Base-by-base conservation (phyloP, 768 basidiomycete species). In the Lactarius vividus region DNA sequence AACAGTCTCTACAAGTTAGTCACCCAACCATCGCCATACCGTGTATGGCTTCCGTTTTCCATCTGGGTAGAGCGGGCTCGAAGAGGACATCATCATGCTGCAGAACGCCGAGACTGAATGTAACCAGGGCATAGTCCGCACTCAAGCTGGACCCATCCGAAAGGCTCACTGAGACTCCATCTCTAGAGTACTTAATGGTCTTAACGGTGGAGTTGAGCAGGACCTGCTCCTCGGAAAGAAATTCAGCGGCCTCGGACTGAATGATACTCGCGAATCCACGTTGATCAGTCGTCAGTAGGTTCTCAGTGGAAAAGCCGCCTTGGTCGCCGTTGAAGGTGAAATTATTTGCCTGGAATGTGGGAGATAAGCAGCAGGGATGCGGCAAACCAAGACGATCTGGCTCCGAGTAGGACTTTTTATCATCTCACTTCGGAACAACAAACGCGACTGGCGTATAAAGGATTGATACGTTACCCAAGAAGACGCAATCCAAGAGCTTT, bases 31-130 rank as follows among this genome's bases (percentile, higher is more conserved):
- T 88, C 15, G 78, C 78, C 74, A 88, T 83, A 63, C 81, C 82
- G 37, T 84, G 81, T 42, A 88, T 83, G 4, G 87, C 87, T 63
- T 88, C 87, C n/a, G 77, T 63, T 72, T 88, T 89, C 78, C 81
- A 89, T 11, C 70, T 76, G 71, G 87, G 88, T 23, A 88, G 72
- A 10, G 75, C 28, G 2, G 88, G 88, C 49, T 80, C 71, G 68
- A 88, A 89, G 3, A 59, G 64, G 5, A 89, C 83, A 65, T 88
- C 87, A 35, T 80, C 76, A 63, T 87, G 78, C 75, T 90, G 88
- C 61, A 90, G 76, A 8, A 90, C 88, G 0, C 88, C 88, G 1
- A 88, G 72, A 66, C 87, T 88, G 75, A 89, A 89, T 0, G 88
- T 89, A 67, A 83, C 84, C 33, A 90, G 71, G 3, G 83, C 86